Percentiles rank a stretch among this genome's conserved stretches.
These are phyloP conservation scores for Tritrichomonas foetus DNA, from an alignment of 208 protist species.

Conservation along the genomic window DNA sequence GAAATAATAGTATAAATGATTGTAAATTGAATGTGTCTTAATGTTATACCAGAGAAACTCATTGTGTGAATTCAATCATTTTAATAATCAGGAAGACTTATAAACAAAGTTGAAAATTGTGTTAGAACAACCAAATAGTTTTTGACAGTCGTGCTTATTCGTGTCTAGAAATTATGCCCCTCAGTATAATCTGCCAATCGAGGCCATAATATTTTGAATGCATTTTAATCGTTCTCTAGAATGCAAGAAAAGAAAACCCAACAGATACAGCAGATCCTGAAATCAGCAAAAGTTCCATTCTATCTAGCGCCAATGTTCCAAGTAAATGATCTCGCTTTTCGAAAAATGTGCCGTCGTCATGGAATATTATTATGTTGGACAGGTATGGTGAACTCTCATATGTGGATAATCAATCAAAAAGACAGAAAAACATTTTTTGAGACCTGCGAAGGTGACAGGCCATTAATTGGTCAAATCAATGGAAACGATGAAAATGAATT, in stretches of 20 bases:
- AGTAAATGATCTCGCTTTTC: conserved; percentile 24
- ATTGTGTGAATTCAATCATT: too few species aligned
- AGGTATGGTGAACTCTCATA: conserved; percentile 17
- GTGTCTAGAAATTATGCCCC: too few species aligned
- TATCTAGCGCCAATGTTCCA: background rate
- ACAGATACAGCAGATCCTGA: background rate
- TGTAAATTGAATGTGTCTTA: too few species aligned
- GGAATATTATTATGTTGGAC: background rate
- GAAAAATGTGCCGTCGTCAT: background rate
- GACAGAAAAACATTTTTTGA: background rate
- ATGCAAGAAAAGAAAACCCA: background rate
- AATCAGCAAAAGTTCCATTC: background rate
- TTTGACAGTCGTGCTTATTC: too few species aligned
- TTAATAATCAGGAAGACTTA: too few species aligned
- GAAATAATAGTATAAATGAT: too few species aligned
- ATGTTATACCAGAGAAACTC: too few species aligned
- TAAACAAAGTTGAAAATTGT: too few species aligned
- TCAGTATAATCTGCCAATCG: too few species aligned
- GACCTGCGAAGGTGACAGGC: background rate
- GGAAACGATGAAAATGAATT: background rate
- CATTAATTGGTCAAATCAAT: background rate
- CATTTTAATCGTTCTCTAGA: too few species aligned
- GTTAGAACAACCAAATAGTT: too few species aligned
- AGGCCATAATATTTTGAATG: too few species aligned
- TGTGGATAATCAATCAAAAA: background rate